Evolutionary conservation across 805 yeast genomes (phyloP).

Genomic region (Yamadazyma sp.): DNA sequence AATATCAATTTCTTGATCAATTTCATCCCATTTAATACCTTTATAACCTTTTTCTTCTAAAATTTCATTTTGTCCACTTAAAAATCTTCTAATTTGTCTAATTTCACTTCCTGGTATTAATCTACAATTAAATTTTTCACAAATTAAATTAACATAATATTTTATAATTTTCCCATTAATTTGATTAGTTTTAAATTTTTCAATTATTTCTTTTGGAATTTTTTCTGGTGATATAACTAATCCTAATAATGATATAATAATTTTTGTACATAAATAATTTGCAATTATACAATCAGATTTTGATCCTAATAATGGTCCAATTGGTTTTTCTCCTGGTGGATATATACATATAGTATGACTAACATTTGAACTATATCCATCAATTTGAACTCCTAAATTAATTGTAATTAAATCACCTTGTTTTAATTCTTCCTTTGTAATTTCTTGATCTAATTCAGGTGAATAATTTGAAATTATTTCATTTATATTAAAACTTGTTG

Average conservation of each 20-base stretch:
- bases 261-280: constrained; percentile 82
- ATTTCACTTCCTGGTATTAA: constrained; percentile 93
- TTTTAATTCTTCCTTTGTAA: constrained; percentile 42
- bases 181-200: constrained; percentile 23
- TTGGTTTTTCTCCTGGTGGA: constrained; percentile 62
- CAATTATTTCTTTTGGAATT: constrained; percentile 52
- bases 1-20: constrained; percentile 67
- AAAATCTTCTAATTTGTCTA: constrained; percentile 86
- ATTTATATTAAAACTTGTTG: constrained; percentile 85
- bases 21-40: constrained; percentile 86
- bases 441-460: constrained; percentile 80
- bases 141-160: constrained; percentile 78
- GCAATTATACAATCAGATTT: constrained; percentile 91
- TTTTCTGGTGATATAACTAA: constrained; percentile 74
- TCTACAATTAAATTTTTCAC: constrained; percentile 75
- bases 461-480: constrained; percentile 76
- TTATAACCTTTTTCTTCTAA: constrained; percentile 91
- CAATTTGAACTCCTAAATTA: constrained; percentile 86
- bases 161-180: constrained; percentile 74
- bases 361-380: constrained; percentile 86
- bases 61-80: constrained; percentile 92
- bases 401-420: constrained; percentile 87
- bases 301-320: constrained; percentile 78
- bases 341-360: constrained; percentile 86
- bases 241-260: constrained; percentile 75